Evolutionary conservation across 192 early-diverging fungal genomes (phyloP).

Genomic region (Linnemannia schmuckeri): DNA sequence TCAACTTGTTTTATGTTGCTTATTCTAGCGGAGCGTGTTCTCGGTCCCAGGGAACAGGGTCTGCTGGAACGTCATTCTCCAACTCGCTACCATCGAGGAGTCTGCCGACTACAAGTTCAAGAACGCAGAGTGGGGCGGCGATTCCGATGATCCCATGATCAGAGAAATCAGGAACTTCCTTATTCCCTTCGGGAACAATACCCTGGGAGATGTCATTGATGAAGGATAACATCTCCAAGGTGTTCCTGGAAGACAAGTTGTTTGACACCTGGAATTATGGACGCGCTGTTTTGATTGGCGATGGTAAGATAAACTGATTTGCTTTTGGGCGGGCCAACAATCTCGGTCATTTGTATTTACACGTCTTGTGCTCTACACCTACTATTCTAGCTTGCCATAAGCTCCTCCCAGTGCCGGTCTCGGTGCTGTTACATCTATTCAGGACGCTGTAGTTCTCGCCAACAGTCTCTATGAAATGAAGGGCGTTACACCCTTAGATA

Average conservation of each 20-base stretch:
- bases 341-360: neutral
- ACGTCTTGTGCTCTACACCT: neutral
- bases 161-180: neutral
- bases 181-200: neutral
- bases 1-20: no score
- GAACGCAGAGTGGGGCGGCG: neutral
- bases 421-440: neutral
- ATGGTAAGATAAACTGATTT: no score
- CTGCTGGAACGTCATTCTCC: neutral
- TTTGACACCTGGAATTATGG: constrained; percentile 8
- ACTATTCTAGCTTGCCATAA: neutral
- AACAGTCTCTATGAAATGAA: constrained; percentile 2
- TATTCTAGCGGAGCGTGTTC: neutral
- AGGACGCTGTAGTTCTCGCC: constrained; percentile 8
- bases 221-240: constrained; percentile 5
- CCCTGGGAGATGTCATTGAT: neutral
- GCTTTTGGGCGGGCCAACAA: no score
- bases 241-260: constrained; percentile 2
- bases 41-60: neutral
- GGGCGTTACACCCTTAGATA: neutral
- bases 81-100: neutral
- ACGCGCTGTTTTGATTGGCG: neutral
- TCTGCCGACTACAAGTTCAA: neutral
- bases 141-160: constrained; percentile 3
- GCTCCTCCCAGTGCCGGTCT: constrained; percentile 1